Percentiles rank a stretch among this genome's conserved stretches.
Evolutionary conservation across 2,329 filamentous ascomycete species (phyloP).

Genomic region (Phyllosticta citrichinensis): DNA sequence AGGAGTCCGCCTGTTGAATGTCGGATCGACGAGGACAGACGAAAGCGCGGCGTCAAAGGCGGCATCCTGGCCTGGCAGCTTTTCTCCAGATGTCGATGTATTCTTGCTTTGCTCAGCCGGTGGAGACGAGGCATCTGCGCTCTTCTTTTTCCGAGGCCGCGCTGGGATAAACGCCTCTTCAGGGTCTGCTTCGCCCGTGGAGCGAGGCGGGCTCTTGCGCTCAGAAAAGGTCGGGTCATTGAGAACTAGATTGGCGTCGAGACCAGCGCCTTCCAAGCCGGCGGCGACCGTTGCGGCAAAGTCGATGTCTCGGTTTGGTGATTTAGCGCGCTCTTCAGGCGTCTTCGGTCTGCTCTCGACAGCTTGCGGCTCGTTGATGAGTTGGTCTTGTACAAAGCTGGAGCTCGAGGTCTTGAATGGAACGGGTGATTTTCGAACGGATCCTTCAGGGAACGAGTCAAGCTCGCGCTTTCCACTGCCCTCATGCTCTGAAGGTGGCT

Average conservation of each 20-base stretch:
- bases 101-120: constrained; percentile 11
- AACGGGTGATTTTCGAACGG: background rate
- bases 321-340: constrained; percentile 11
- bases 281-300: constrained; percentile 39
- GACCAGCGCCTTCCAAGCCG: constrained; percentile 36
- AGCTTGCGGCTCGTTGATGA: no score
- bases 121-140: background rate
- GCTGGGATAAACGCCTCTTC: constrained; percentile 12
- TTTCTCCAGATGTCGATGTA: background rate
- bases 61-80: background rate
- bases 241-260: constrained; percentile 35
- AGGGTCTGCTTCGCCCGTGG: constrained; percentile 18
- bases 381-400: background rate
- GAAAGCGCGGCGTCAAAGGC: constrained; percentile 26
- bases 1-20: constrained; percentile 16
- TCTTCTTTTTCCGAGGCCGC: constrained; percentile 22
- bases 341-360: background rate
- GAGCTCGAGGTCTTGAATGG: background rate
- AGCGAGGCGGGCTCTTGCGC: constrained; percentile 21
- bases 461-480: no score
- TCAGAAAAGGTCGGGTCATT: constrained; percentile 29
- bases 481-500: no score
- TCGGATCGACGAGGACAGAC: constrained; percentile 27
- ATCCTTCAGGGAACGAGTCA: no score
- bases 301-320: constrained; percentile 31